Base-by-base conservation (phyloP, 2,329 filamentous ascomycete genomes). In the Apiospora malaysiana region DNA sequence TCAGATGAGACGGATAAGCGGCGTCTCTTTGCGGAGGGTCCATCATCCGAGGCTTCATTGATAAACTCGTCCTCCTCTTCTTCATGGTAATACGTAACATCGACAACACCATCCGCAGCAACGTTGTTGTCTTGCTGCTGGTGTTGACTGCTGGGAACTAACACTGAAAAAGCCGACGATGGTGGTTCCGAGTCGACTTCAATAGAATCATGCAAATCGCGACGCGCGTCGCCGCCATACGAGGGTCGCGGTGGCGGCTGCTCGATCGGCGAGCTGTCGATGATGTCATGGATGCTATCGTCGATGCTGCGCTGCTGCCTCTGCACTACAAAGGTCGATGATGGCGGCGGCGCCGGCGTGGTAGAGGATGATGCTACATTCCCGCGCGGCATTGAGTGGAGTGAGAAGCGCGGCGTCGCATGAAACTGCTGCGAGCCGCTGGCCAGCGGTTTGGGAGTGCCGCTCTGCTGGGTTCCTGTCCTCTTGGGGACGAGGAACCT, bases 1-100 rank as follows among this genome's bases (percentile, higher is more conserved):
- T 71, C 70, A 0, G 79, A 76, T 10, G 77, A 78, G 51, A 80
- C 75, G 10, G 81, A 83, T 25, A 83, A 75, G 23, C 81, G 80
- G 10, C 82, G 78, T n/a, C 82, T 80, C 71, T 83, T 83, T 0
- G 78, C 76, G 32, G 76, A 76, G 68, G 72, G 68, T 40, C 68
- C 70, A 43, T 65, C 46, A 27, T 23, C 51, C 42, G 72, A 68
- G 37, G 23, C 63, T 40, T n/a, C 40, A n/a, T 70, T 71, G 51
- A 43, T 46, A n/a, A 63, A n/a, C 9, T 40, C 51, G 3, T 32
- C 51, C 40, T 63, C 56, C 21, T 37, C 51, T 63, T 40, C 27
- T 21, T 59, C 16, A 21, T 37, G 2, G n/a, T 63, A 63, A n/a
- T 12, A 59, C 32, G 68, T 25, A 59, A 8, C 27, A 37, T 2